Evolutionary conservation across 2,329 filamentous ascomycete species (phyloP).

Genomic region (Colletotrichum lini): DNA sequence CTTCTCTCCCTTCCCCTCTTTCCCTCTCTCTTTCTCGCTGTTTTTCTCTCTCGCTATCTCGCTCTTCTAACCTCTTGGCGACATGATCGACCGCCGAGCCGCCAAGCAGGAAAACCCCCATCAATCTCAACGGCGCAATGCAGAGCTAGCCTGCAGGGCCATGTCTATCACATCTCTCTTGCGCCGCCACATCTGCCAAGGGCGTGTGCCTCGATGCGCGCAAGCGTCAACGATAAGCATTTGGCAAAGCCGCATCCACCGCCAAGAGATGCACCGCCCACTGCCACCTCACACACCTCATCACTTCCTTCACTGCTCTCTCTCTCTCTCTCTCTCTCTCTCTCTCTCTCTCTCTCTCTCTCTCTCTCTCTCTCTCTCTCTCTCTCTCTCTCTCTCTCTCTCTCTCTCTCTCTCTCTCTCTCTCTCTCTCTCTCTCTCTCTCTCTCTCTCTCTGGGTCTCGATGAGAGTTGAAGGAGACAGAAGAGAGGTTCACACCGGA

Average conservation of each 20-base stretch:
- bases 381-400: no score
- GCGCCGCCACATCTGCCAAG: conserved; percentile 33
- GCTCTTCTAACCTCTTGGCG: conserved; percentile 24
- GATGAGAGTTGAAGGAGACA: no score
- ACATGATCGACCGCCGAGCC: conserved; percentile 37
- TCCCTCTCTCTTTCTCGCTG: no score
- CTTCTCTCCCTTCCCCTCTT: no score
- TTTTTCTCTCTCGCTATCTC: background rate
- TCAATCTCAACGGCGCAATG: background rate
- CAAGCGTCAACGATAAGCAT: conserved; percentile 31
- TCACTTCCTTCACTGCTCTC: background rate
- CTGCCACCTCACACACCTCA: background rate
- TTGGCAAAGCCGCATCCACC: conserved; percentile 26
- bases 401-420: no score
- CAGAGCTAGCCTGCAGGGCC: background rate
- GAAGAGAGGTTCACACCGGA: background rate
- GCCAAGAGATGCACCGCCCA: conserved; percentile 25
- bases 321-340: no score
- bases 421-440: no score
- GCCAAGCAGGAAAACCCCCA: conserved; percentile 13
- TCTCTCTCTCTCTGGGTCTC: no score
- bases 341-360: no score
- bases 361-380: no score
- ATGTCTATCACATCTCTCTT: conserved; percentile 11
- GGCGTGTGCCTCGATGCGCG: conserved; percentile 31